phyloP scores from a whole-genome alignment of 495 filamentous ascomycete genomes.

The Penicillium robsamsonii region DNA sequence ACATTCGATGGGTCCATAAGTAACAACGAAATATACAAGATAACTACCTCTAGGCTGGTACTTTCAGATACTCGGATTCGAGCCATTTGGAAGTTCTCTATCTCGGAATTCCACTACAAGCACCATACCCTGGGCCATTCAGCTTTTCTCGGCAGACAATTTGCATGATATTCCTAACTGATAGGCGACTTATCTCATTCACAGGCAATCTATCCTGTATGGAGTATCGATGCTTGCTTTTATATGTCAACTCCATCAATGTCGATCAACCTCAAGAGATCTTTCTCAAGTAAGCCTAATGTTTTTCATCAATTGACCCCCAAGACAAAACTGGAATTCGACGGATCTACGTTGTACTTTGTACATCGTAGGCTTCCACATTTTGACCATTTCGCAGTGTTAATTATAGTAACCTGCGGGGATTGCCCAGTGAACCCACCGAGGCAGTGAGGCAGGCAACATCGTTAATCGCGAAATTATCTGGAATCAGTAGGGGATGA shows the following conservation, averaged over 20 bases:
- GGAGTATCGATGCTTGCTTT: background rate
- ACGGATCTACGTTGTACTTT: background rate
- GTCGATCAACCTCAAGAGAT: background rate
- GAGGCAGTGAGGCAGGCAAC: constrained; percentile 25
- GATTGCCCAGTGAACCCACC: constrained; percentile 5
- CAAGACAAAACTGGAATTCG: background rate
- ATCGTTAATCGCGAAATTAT: constrained; percentile 6
- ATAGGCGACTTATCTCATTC: background rate
- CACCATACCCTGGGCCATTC: background rate
- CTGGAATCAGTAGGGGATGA: constrained; percentile 19
- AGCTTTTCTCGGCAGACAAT: background rate
- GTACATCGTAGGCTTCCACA: constrained; percentile 10
- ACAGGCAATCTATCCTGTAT: background rate
- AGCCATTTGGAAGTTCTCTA: background rate
- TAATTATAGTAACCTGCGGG: constrained; percentile 13
- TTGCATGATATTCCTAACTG: background rate
- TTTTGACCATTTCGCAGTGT: background rate
- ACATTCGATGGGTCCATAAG: background rate
- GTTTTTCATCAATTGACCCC: background rate
- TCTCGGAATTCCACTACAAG: background rate
- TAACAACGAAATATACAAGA: background rate
- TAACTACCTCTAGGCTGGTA: background rate
- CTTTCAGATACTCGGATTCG: background rate
- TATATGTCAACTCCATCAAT: background rate
- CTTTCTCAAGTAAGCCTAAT: background rate